Evolutionary conservation across 1,139 yeast genomes (phyloP).

Genomic region (Kodamaea fungicola): DNA sequence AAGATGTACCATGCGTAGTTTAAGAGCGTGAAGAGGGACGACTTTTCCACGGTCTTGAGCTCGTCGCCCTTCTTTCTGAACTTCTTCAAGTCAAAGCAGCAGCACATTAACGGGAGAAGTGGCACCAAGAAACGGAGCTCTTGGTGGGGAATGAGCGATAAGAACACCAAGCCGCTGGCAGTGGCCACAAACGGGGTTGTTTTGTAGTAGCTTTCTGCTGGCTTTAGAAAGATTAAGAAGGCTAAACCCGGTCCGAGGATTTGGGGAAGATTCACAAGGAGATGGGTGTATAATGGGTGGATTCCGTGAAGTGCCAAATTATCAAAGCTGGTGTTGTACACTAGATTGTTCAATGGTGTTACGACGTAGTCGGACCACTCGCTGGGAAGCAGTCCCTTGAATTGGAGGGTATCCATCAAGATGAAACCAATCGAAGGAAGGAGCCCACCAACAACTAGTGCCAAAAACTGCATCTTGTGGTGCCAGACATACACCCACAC

Average conservation of each 20-base stretch:
- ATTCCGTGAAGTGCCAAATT: slow-evolving; percentile 79
- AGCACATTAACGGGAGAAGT: slow-evolving; percentile 64
- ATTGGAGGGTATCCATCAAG: slow-evolving; percentile 39
- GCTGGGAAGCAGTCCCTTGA: slow-evolving; percentile 1
- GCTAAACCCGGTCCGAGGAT: slow-evolving; percentile 73
- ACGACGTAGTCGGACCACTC: slow-evolving; percentile 34
- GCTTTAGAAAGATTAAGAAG: slow-evolving; percentile 32
- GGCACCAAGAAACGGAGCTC: slow-evolving; percentile 86
- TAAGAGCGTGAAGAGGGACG: slow-evolving; percentile 15
- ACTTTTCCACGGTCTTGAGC: slow-evolving; percentile 2
- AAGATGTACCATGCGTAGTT: slow-evolving; percentile 59
- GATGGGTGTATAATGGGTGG: slow-evolving; percentile 75
- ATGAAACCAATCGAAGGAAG: slow-evolving; percentile 40
- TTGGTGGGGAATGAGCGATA: slow-evolving; percentile 85
- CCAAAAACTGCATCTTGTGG: slow-evolving; percentile 21
- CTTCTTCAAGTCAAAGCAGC: slow-evolving; percentile 50
- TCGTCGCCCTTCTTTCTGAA: slow-evolving; percentile 5
- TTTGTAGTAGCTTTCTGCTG: slow-evolving; percentile 29
- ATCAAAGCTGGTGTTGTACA: slow-evolving; percentile 57
- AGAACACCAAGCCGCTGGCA: slow-evolving; percentile 54
- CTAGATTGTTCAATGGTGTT: slow-evolving; percentile 73
- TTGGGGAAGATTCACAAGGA: slow-evolving; percentile 72
- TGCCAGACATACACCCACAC: slow-evolving; percentile 34
- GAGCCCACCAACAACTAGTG: slow-evolving; percentile 26
- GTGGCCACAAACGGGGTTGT: slow-evolving; percentile 59